A percentile compares a stretch with the other conserved stretches of the same genome.
These are phyloP conservation scores for Malassezia obtusa DNA, from an alignment of 1,284 basidiomycete genomes.

Conservation along the genomic window DNA sequence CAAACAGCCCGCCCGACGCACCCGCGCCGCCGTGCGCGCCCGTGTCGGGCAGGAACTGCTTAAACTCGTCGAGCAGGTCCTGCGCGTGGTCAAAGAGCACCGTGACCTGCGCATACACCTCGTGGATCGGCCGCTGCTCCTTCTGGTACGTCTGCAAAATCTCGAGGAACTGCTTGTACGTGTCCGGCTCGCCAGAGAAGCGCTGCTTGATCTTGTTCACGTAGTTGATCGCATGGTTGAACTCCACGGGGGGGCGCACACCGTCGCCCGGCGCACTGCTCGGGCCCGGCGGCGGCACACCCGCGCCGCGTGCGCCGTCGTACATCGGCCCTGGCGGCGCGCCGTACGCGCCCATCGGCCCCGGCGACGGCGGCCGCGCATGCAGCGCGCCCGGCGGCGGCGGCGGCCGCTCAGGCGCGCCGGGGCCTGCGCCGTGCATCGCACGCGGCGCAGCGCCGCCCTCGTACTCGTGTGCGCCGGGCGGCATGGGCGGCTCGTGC, in stretches of 20 bases:
- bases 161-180: constrained; percentile 96
- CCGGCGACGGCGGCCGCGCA: constrained; percentile 1
- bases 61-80: constrained; percentile 89
- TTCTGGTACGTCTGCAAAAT: constrained; percentile 96
- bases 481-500: constrained; percentile 10
- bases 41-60: constrained; percentile 78
- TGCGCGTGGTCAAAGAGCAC: constrained; percentile 82
- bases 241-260: constrained; percentile 58
- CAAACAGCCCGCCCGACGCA: constrained; percentile 47
- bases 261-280: constrained; percentile 6
- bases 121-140: constrained; percentile 75
- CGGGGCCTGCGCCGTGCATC: constrained; percentile 14
- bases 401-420: too few relatives aligned
- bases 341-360: too few relatives aligned
- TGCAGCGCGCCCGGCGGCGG: too few relatives aligned
- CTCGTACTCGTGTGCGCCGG: not conserved
- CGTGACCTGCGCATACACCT: constrained; percentile 88
- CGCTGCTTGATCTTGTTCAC: constrained; percentile 97
- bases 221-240: constrained; percentile 95
- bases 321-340: constrained; percentile 1
- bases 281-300: constrained; percentile 9
- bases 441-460: too few relatives aligned
- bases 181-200: constrained; percentile 80
- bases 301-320: constrained; percentile 13
- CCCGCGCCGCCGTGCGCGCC: constrained; percentile 15